Evolutionary conservation across 176 grass and related monocot genomes (phyloP).

Genomic region (Oryza glaberrima): DNA sequence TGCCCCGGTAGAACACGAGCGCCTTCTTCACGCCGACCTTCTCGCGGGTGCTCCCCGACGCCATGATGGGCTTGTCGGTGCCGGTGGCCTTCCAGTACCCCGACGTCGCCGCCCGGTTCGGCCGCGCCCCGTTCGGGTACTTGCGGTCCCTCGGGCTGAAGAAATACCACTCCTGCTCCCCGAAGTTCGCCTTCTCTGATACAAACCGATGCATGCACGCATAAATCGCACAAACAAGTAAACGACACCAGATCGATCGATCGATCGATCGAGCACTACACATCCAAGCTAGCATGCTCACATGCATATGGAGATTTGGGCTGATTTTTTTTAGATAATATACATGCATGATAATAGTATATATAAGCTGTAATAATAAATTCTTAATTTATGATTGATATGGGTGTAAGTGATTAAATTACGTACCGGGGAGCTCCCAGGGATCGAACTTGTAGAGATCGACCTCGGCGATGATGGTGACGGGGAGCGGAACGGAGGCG

Average conservation of each 20-base stretch:
- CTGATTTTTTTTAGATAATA: background rate
- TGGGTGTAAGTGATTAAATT: background rate
- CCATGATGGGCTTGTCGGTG: conserved; percentile 84
- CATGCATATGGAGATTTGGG: background rate
- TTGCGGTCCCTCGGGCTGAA: conserved; percentile 97
- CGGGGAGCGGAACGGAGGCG: conserved; percentile 65
- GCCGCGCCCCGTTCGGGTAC: conserved; percentile 89
- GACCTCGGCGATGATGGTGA: conserved; percentile 90
- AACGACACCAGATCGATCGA: background rate
- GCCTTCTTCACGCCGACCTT: conserved; percentile 97
- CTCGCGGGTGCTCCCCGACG: conserved; percentile 42
- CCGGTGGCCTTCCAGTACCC: conserved; percentile 99
- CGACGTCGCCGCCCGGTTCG: conserved; percentile 83
- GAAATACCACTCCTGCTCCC: conserved; percentile 95
- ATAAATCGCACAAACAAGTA: background rate
- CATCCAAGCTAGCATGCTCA: background rate
- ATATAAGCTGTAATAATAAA: background rate
- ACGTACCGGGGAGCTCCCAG: conserved; percentile 88
- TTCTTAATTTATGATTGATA: background rate
- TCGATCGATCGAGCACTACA: background rate
- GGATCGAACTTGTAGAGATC: conserved; percentile 98
- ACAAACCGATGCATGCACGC: background rate
- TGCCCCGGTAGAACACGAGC: conserved; percentile 92
- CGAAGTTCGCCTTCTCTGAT: conserved; percentile 83
- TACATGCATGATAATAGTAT: too few relatives aligned